Percentiles rank a stretch among this genome's conserved stretches.
Conservation (phyloP, 2,329 filamentous ascomycete genomes). For the Aureobasidium leucospermi region DNA sequence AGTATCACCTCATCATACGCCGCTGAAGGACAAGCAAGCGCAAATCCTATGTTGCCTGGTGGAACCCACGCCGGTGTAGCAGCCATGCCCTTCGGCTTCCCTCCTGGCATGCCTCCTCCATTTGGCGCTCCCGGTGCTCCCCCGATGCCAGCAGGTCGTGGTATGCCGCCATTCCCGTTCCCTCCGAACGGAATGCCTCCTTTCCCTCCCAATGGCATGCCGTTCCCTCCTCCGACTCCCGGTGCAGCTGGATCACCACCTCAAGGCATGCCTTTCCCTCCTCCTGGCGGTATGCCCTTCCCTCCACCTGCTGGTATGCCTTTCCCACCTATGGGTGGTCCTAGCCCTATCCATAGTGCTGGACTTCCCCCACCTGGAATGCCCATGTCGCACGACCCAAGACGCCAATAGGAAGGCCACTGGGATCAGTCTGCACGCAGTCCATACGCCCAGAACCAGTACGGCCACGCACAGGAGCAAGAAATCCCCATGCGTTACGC, state of each 20-base stretch:
- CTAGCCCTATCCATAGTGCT: constrained; percentile 18
- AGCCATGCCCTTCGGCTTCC: constrained; percentile 42
- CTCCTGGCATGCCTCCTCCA: constrained; percentile 35
- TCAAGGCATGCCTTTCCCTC: constrained; percentile 23
- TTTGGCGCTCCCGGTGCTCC: constrained; percentile 33
- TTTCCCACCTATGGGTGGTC: constrained; percentile 24
- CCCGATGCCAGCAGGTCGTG: constrained; percentile 22
- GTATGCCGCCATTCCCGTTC: constrained; percentile 29
- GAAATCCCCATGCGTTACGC: not conserved
- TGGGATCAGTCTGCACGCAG: not conserved
- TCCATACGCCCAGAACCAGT: not conserved
- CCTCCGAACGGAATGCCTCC: constrained; percentile 33
- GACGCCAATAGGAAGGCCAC: constrained; percentile 11
- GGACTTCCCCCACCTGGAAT: constrained; percentile 7
- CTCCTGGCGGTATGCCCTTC: constrained; percentile 19
- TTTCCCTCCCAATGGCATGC: constrained; percentile 19
- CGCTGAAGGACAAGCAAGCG: constrained; percentile 79
- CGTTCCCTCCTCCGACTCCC: constrained; percentile 14
- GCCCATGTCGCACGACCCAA: constrained; percentile 10
- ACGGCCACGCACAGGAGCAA: not conserved
- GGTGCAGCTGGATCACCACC: constrained; percentile 24
- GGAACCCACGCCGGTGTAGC: constrained; percentile 42
- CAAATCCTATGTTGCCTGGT: constrained; percentile 67
- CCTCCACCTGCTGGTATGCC: constrained; percentile 23
- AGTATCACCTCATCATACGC: constrained; percentile 94